Base-by-base conservation (phyloP, 1,139 yeast genomes). In the Nakaseomyces uthaithaninus region DNA sequence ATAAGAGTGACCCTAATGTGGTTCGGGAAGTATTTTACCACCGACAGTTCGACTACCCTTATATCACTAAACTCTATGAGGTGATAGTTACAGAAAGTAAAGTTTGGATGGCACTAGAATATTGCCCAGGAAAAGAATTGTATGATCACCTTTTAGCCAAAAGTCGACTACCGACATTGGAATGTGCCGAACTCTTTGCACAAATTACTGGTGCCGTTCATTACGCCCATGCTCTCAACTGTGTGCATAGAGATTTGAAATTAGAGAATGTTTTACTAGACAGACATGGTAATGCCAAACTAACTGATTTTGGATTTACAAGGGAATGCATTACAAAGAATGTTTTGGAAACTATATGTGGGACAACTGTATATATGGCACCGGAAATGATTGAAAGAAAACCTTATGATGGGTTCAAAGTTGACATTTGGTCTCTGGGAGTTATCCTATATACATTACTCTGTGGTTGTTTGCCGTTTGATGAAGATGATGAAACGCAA, bases 341-440 rank as follows among this genome's bases (percentile, higher is more conserved):
- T n/a, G 64, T 79, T 40, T 63, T 91, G 34, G 83, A 83, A 37
- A 91, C 96, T 0, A 71, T 87, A 1, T 91, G 98, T 62, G 98
- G 98, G 2, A 91, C 98, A 0, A 77, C 89, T 0, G 94, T 87
- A 4, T 91, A 91, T 57, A 87, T 89, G 95, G 96, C 98, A 0
- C 98, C 98, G 0, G 98, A 91, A 56, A 67, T 91, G 52, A 57
- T 58, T 6, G 67, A 87, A 27, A 66, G 70, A 42, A 73, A 75
- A 46, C 72, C 74, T 42, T 91, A 91, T 57, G 77, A 79, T 30
- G 98, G 97, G 0, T 79, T 82, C 53, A 75, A 81, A 44, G 72
- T 80, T 5, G 98, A 91, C 59, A 76, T 84, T 2, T 91, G 98
- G 98, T 79, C 96, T 0, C 64, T 91, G 45, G 98, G 98, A 0